phyloP scores from a whole-genome alignment of 1,139 yeast species.

The Geotrichum histeridarum region DNA sequence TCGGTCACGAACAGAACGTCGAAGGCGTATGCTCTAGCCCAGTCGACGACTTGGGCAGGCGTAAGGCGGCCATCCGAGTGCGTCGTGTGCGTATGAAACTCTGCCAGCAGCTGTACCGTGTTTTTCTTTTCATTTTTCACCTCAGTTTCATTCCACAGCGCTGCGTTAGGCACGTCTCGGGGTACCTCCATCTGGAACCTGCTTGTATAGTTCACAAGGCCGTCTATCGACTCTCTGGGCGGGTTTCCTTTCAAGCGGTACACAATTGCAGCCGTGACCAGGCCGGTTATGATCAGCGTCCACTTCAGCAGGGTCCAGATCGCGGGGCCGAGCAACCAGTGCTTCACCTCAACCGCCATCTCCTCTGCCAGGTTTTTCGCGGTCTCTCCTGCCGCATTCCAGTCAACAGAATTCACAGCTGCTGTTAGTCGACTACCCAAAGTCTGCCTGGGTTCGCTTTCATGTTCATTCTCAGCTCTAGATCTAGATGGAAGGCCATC shows the following conservation, averaged over 20 bases:
- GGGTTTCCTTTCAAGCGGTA: conserved; percentile 16
- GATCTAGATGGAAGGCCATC: no score
- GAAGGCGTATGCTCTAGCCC: conserved; percentile 31
- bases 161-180: conserved; percentile 19
- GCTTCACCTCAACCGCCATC: no score
- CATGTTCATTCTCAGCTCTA: no score
- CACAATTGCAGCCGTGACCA: conserved; percentile 18
- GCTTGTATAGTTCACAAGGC: conserved; percentile 23
- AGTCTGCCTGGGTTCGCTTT: no score
- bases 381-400: no score
- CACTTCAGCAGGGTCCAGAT: not conserved
- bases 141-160: conserved; percentile 20
- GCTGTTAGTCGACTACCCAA: no score
- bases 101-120: conserved; percentile 17
- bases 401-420: no score
- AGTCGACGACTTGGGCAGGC: conserved; percentile 29
- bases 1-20: conserved; percentile 28
- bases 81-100: conserved; percentile 29
- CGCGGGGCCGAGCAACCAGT: no score
- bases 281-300: conserved; percentile 11
- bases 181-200: conserved; percentile 23
- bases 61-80: conserved; percentile 26
- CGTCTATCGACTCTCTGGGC: conserved; percentile 5
- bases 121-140: not conserved
- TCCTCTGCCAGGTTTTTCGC: no score